phyloP scores from a whole-genome alignment of 164 flowering plant genomes.

The Saururus chinensis region DNA sequence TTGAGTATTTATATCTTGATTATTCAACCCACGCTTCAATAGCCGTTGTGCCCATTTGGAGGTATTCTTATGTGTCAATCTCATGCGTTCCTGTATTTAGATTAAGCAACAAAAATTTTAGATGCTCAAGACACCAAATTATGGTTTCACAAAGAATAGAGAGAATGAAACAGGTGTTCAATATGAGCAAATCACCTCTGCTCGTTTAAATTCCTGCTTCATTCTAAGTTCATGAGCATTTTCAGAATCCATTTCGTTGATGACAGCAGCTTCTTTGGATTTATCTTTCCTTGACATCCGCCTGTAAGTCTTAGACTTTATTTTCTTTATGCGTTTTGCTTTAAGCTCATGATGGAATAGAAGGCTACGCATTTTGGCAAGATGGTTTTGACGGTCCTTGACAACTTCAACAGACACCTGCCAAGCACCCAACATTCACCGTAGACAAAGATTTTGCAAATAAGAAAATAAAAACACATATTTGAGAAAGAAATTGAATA shows the following conservation, averaged over 20 bases:
- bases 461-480: no score
- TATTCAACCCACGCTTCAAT: conserved; percentile 53
- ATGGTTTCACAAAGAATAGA: not conserved
- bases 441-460: not conserved
- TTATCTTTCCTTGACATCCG: conserved; percentile 64
- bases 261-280: conserved; percentile 31
- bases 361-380: conserved; percentile 87
- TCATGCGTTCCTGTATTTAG: conserved; percentile 64
- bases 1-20: conserved; percentile 84
- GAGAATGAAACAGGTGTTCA: not conserved
- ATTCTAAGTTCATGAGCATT: conserved; percentile 66
- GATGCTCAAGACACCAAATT: no score
- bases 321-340: conserved; percentile 67
- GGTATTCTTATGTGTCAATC: conserved; percentile 62
- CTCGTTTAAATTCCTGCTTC: conserved; percentile 79
- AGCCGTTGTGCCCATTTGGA: conserved; percentile 81
- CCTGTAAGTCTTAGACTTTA: conserved; percentile 78
- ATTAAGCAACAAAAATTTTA: not conserved
- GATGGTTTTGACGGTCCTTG: conserved; percentile 47
- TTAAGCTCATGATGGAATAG: conserved; percentile 87
- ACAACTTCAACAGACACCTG: conserved; percentile 53
- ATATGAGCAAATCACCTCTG: conserved; percentile 40
- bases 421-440: not conserved
- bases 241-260: conserved; percentile 61
- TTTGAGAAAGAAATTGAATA: not conserved